Evolutionary conservation across 257 asterid genomes (phyloP).

Genomic region (Solanum acaule): DNA sequence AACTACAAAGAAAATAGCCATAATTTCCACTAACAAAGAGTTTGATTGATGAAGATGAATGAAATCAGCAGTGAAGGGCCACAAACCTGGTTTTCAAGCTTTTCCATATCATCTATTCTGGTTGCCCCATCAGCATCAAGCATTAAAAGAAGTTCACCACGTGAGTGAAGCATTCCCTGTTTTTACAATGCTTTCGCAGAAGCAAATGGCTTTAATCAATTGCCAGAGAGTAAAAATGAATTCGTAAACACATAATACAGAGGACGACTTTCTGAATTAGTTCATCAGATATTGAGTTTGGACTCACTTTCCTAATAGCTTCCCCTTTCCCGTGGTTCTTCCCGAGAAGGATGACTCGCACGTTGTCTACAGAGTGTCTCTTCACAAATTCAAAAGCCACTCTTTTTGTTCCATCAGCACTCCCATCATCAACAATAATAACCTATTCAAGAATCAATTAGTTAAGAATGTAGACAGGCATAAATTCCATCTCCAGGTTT

Average conservation of each 20-base stretch:
- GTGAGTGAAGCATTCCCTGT: slow-evolving; percentile 99
- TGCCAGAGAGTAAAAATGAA: not conserved
- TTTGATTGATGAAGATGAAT: not conserved
- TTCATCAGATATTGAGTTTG: slow-evolving; percentile 10
- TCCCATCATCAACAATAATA: slow-evolving; percentile 90
- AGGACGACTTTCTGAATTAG: not conserved
- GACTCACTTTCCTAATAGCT: slow-evolving; percentile 95
- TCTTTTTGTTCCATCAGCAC: slow-evolving; percentile 74
- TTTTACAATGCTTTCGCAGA: slow-evolving; percentile 70
- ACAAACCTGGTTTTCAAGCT: slow-evolving; percentile 91
- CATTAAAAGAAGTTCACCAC: slow-evolving; percentile 93
- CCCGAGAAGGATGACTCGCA: slow-evolving; percentile 86
- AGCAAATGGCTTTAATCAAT: slow-evolving; percentile 54
- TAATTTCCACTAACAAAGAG: not conserved
- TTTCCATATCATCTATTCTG: slow-evolving; percentile 79
- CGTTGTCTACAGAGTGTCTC: slow-evolving; percentile 70
- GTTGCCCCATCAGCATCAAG: slow-evolving; percentile 99
- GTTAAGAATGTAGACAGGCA: not conserved
- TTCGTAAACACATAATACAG: not conserved
- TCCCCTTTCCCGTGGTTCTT: slow-evolving; percentile 98
- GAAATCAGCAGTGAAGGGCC: not conserved
- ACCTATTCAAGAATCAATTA: slow-evolving; percentile 41
- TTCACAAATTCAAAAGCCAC: slow-evolving; percentile 88
- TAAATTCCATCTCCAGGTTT: not conserved
- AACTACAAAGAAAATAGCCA: slow-evolving; percentile 9